These are phyloP conservation scores for Apiosordaria backusii DNA, from an alignment of 495 filamentous ascomycete species.

Conservation along the genomic window DNA sequence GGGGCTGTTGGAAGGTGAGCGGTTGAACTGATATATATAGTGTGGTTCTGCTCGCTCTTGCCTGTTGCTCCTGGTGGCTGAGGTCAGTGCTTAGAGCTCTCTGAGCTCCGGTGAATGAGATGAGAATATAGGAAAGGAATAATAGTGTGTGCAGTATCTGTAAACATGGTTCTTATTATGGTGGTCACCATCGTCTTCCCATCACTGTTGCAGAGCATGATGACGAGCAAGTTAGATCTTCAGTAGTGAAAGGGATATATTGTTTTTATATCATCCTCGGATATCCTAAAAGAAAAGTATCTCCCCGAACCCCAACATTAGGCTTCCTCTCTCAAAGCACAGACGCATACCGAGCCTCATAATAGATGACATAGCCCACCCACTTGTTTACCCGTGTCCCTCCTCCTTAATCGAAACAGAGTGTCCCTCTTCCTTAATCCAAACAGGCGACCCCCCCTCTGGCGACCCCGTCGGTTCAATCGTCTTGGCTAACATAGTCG, in stretches of 20 bases:
- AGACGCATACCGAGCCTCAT: background rate
- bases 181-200: too few species aligned
- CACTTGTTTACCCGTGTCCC: background rate
- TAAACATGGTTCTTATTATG: too few species aligned
- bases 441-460: background rate
- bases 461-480: conserved; percentile 2
- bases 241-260: too few species aligned
- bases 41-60: background rate
- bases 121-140: too few species aligned
- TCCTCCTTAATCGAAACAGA: background rate
- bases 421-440: background rate
- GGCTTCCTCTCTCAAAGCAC: too few species aligned
- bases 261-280: too few species aligned
- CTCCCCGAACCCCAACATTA: too few species aligned
- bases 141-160: too few species aligned
- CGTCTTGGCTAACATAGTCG: conserved; percentile 31
- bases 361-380: background rate
- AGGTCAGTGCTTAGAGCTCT: background rate
- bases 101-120: too few species aligned
- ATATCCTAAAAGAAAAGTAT: background rate
- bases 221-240: too few species aligned
- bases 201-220: too few species aligned
- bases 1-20: background rate
- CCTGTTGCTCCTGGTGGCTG: background rate
- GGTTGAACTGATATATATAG: background rate